Evolutionary conservation across 495 filamentous ascomycete species (phyloP), one percentile per base, ranked within the genome.

Genomic region (Rostrohypoxylon terebratum): DNA sequence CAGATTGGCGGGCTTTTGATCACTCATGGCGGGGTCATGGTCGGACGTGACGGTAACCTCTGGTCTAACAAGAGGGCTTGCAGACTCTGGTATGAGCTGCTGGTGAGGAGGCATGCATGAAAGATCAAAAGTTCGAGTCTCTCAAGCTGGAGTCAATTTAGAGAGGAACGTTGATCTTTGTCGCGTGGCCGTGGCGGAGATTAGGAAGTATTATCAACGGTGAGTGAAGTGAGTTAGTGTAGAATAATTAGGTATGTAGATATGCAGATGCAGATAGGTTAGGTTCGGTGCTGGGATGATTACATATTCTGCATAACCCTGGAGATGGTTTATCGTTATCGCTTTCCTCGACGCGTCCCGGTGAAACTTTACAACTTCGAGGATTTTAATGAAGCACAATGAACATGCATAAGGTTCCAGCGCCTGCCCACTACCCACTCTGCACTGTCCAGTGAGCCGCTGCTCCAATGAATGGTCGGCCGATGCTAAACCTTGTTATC

Each of bases 11-110:
- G 64, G 59, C 71, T 78, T 76, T 40, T 63, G 69, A 60, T 65
- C 45, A 45, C 71, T 78, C 76, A 78, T 78, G 71, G 74, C 71
- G 76, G 76, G 66, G 69, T 77, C 76, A 78, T 78, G 71, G 60
- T 75, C 64, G 63, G 63, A 71, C 36, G 65, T 20, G 44, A 69
- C 59, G 16, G 62, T 33, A 62, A 62, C 57, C 66, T 74, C 71
- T 69, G 58, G 66, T 66, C 66, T 51, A 6, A 63, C 66, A 59
- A 63, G 70, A 73, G 69, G 73, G 51, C 68, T 76, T 70, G 63
- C 36, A 51, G 67, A 64, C 57, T 75, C 57, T 66, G 62, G 36
- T 51, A 64, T 44, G 40, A 62, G 66, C 36, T 77, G 76, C 65
- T 76, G 69, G 69, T 72, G 69, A 74, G 73, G 71, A 76, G 74